Evolutionary conservation across 306 rosid genomes (phyloP).

Genomic region (Crotalaria pallida): DNA sequence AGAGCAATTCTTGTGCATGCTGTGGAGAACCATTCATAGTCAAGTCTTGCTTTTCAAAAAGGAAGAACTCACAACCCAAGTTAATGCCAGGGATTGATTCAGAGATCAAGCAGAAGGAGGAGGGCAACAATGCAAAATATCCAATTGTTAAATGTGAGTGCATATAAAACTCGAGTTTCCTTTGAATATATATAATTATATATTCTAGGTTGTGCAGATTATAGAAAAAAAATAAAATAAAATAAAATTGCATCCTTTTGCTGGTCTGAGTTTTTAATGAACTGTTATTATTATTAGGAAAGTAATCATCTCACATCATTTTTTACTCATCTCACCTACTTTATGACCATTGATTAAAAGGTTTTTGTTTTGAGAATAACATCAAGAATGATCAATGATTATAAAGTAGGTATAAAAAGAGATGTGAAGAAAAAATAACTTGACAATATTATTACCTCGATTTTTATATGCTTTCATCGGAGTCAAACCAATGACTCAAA

Average conservation of each 20-base stretch:
- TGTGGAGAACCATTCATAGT: constrained; percentile 63
- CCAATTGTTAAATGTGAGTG: constrained; percentile 26
- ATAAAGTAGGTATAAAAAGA: too few species aligned
- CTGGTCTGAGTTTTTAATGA: background rate
- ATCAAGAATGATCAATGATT: too few species aligned
- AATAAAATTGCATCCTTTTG: background rate
- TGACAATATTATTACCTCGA: too few species aligned
- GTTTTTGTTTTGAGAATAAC: too few species aligned
- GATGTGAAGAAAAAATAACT: too few species aligned
- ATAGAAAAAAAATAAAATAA: too few species aligned
- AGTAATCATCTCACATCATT: too few species aligned
- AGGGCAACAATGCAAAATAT: background rate
- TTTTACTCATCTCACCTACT: too few species aligned
- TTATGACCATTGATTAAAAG: too few species aligned
- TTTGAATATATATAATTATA: background rate
- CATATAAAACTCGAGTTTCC: background rate
- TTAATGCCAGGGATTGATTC: constrained; percentile 8
- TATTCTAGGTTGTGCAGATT: background rate
- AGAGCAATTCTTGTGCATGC: constrained; percentile 69
- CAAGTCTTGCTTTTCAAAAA: constrained; percentile 36
- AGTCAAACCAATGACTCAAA: background rate
- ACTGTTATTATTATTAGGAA: too few species aligned
- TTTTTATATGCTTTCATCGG: background rate
- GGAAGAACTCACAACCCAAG: constrained; percentile 31
- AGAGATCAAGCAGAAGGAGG: constrained; percentile 1